Evolutionary conservation across 371 early-diverging fungal species (phyloP).

Genomic region (Mortierella sp.): DNA sequence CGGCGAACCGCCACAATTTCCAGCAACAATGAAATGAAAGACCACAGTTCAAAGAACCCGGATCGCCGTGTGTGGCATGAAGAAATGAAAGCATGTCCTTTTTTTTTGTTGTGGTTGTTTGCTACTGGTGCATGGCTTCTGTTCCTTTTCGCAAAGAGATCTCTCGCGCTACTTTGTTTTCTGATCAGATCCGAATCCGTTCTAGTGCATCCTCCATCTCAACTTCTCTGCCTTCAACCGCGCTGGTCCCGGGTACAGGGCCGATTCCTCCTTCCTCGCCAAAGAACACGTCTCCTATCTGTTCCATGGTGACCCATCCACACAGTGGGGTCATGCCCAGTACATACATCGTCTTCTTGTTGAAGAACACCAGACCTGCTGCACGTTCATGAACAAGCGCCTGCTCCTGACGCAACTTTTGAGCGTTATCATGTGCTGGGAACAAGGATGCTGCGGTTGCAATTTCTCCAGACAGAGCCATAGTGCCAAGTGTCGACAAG

Average conservation of each 20-base stretch:
- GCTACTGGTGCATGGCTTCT: no score
- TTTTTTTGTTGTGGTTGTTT: no score
- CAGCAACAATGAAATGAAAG: no score
- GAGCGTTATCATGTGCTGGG: conserved; percentile 50
- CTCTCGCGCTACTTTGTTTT: no score
- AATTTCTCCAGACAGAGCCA: conserved; percentile 48
- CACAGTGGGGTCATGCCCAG: conserved; percentile 68
- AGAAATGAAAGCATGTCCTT: no score
- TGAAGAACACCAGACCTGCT: conserved; percentile 70
- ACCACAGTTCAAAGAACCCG: no score
- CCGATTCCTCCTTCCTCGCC: conserved; percentile 45
- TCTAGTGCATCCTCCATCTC: conserved; percentile 54
- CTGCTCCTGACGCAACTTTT: conserved; percentile 52
- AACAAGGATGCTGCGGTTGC: conserved; percentile 45
- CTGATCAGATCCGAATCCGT: conserved; percentile 30
- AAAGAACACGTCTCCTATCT: conserved; percentile 55
- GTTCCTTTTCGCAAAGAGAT: no score
- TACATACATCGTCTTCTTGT: conserved; percentile 64
- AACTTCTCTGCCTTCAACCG: conserved; percentile 46
- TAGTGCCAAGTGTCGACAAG: conserved; percentile 24
- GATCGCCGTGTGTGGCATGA: no score
- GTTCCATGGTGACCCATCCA: conserved; percentile 64
- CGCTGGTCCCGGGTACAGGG: conserved; percentile 46
- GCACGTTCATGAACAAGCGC: conserved; percentile 53
- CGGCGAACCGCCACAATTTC: no score